These are phyloP conservation scores for Candida incommunis DNA, from an alignment of 805 yeast genomes.

Conservation along the genomic window DNA sequence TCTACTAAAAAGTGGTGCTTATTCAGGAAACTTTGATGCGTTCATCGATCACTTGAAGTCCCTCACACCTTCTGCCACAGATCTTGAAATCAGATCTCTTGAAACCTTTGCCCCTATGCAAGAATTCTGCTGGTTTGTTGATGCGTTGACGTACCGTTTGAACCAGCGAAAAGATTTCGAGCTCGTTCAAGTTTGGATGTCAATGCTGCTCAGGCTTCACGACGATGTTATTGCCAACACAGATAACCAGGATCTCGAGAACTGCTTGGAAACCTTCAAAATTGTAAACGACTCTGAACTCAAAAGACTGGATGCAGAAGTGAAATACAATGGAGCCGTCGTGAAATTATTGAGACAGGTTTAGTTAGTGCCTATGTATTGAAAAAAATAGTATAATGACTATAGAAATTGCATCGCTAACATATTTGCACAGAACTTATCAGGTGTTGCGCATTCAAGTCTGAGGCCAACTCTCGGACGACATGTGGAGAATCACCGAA, in stretches of 20 bases:
- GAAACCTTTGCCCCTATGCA: slow-evolving; percentile 44
- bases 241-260: not conserved
- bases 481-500: too few relatives aligned
- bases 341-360: not conserved
- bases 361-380: too few relatives aligned
- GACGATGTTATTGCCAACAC: slow-evolving; percentile 50
- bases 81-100: slow-evolving; percentile 76
- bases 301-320: not conserved
- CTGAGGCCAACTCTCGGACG: too few relatives aligned
- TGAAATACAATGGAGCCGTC: not conserved
- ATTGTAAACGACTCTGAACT: not conserved
- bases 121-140: slow-evolving; percentile 53
- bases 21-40: slow-evolving; percentile 25
- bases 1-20: slow-evolving; percentile 40
- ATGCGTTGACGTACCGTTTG: slow-evolving; percentile 53
- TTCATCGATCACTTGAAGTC: slow-evolving; percentile 43
- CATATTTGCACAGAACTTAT: too few relatives aligned
- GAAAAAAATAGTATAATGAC: too few relatives aligned
- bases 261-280: not conserved
- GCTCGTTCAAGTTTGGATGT: slow-evolving; percentile 65
- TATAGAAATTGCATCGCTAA: too few relatives aligned
- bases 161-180: slow-evolving; percentile 50
- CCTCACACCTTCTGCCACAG: slow-evolving; percentile 66
- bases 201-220: slow-evolving; percentile 61
- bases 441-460: too few relatives aligned